A percentile compares a stretch with the other conserved stretches of the same genome.
Evolutionary conservation across 352 stramenopile species (phyloP).

Genomic region (Peronosclerospora sorghi): DNA sequence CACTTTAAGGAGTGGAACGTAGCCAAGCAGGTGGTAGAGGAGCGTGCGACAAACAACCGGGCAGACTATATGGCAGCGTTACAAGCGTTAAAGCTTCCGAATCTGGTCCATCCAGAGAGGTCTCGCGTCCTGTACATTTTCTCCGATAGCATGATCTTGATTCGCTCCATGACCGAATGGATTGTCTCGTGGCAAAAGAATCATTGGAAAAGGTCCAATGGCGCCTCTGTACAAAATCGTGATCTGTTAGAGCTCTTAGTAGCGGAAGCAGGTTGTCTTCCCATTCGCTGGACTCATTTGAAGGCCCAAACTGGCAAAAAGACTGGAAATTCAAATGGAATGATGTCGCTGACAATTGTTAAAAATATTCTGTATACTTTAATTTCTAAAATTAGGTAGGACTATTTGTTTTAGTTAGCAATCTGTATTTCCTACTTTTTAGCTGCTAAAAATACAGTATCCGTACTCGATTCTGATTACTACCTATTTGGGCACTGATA

Average conservation of each 20-base stretch:
- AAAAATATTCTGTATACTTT: too few species aligned
- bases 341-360: neutral
- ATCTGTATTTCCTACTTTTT: too few species aligned
- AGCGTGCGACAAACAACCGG: conserved; percentile 38
- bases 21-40: conserved; percentile 33
- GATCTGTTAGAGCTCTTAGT: conserved; percentile 54
- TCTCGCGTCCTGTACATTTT: conserved; percentile 51
- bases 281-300: conserved; percentile 52
- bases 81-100: conserved; percentile 53
- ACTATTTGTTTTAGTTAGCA: too few species aligned
- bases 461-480: too few species aligned
- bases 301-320: conserved; percentile 23
- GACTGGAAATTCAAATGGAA: neutral
- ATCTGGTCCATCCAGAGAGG: conserved; percentile 30
- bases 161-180: conserved; percentile 74
- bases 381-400: too few species aligned
- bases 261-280: conserved; percentile 25
- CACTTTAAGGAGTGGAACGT: conserved; percentile 56
- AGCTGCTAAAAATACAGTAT: too few species aligned
- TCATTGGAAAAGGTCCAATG: conserved; percentile 52
- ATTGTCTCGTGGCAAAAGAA: conserved; percentile 47
- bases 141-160: conserved; percentile 69
- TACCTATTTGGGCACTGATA: neutral
- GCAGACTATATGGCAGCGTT: conserved; percentile 48
- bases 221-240: conserved; percentile 39